Conservation (phyloP, 2,329 filamentous ascomycete species). For the Colletotrichum magnum region DNA sequence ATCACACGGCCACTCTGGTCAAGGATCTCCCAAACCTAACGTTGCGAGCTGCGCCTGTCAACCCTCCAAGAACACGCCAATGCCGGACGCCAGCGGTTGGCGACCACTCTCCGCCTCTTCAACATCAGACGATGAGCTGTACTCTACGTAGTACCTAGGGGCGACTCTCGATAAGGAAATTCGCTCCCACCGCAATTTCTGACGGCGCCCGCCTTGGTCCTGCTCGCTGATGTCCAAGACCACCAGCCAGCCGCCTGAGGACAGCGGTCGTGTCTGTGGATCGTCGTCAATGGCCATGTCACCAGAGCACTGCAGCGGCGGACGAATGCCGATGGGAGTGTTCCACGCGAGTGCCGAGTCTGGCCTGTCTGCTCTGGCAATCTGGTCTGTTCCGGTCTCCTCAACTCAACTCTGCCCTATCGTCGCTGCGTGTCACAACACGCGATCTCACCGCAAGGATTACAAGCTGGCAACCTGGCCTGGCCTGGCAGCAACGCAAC, state of each 20-base stretch:
- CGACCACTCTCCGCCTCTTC: constrained; percentile 8
- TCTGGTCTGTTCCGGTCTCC: neutral
- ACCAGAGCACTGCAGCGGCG: constrained; percentile 17
- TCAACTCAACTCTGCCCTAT: neutral
- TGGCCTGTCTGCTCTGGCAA: neutral
- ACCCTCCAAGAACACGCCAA: constrained; percentile 10
- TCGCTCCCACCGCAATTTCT: neutral
- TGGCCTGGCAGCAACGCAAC: neutral
- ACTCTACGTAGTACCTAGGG: neutral
- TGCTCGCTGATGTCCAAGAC: neutral
- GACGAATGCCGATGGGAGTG: constrained; percentile 9
- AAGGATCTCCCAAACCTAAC: constrained; percentile 19
- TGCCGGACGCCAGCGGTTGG: constrained; percentile 11
- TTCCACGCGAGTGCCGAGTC: constrained; percentile 21
- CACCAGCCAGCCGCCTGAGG: no score
- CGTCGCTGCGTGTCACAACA: constrained; percentile 8
- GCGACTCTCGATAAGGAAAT: constrained; percentile 15
- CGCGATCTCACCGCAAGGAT: constrained; percentile 25
- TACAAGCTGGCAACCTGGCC: constrained; percentile 4
- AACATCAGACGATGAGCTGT: constrained; percentile 34
- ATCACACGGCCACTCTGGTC: constrained; percentile 28
- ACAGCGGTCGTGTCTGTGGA: neutral
- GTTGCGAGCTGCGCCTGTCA: constrained; percentile 23
- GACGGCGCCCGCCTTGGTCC: neutral
- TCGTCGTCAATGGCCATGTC: constrained; percentile 4